phyloP scores from a whole-genome alignment of 257 asterid genomes.

The Hygrophila difformis region DNA sequence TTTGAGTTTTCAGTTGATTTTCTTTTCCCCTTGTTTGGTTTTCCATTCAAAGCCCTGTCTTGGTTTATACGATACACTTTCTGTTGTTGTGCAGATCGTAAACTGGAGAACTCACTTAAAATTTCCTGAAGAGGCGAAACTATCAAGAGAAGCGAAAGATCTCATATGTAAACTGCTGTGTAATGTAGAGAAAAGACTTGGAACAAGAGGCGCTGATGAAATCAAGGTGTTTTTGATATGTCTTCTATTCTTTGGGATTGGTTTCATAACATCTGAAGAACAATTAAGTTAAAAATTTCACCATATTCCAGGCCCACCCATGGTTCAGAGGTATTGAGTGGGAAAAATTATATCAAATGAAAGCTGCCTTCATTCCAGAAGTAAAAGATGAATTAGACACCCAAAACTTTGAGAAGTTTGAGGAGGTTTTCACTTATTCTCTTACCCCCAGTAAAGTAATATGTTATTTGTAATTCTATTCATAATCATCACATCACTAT shows the following conservation, averaged over 20 bases:
- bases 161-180: slow-evolving; percentile 71
- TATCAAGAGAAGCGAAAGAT: slow-evolving; percentile 82
- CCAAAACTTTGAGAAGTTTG: slow-evolving; percentile 82
- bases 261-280: background rate
- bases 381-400: slow-evolving; percentile 78
- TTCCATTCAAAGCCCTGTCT: too few species aligned
- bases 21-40: too few species aligned
- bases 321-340: slow-evolving; percentile 74
- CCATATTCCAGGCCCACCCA: slow-evolving; percentile 52
- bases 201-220: slow-evolving; percentile 73
- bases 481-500: slow-evolving; percentile 1
- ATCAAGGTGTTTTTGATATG: slow-evolving; percentile 45
- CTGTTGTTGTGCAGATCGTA: slow-evolving; percentile 48
- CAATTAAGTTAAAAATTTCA: slow-evolving; percentile 10
- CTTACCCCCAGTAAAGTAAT: slow-evolving; percentile 4
- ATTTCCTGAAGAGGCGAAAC: slow-evolving; percentile 84
- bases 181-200: slow-evolving; percentile 75
- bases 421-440: slow-evolving; percentile 43
- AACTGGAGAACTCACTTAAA: slow-evolving; percentile 82
- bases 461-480: slow-evolving; percentile 5
- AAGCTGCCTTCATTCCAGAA: slow-evolving; percentile 77
- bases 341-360: slow-evolving; percentile 65
- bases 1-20: too few species aligned
- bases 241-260: slow-evolving; percentile 3
- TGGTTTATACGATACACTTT: slow-evolving; percentile 3